Evolutionary conservation across 2,329 filamentous ascomycete genomes (phyloP).

Genomic region (Neofusicoccum cordaticola): DNA sequence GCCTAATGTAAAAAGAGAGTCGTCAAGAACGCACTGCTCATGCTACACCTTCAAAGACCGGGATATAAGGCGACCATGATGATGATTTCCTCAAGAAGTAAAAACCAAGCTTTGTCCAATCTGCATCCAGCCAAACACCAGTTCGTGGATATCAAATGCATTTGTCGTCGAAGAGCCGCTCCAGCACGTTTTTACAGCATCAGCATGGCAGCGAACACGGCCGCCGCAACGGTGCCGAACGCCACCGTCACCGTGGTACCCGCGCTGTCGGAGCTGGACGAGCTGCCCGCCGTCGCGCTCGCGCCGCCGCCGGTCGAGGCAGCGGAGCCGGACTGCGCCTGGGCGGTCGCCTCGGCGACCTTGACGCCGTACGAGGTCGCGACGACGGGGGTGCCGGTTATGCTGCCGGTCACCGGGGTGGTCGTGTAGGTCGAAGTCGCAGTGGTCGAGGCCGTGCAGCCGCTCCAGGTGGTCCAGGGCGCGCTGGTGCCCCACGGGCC

Average conservation of each 20-base stretch:
- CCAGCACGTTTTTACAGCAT: background rate
- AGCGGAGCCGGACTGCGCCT: background rate
- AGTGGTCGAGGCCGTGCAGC: slow-evolving; percentile 32
- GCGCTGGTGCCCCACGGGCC: slow-evolving; percentile 34
- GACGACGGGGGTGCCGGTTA: slow-evolving; percentile 17
- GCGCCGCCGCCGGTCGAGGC: slow-evolving; percentile 1
- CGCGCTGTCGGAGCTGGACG: background rate
- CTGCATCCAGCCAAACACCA: slow-evolving; percentile 7
- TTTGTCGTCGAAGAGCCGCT: background rate
- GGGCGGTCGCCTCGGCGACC: slow-evolving; percentile 28
- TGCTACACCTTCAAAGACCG: slow-evolving; percentile 10
- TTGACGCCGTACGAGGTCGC: slow-evolving; percentile 30
- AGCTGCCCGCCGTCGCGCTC: too few relatives aligned
- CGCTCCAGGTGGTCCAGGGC: slow-evolving; percentile 37
- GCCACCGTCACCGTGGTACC: slow-evolving; percentile 10
- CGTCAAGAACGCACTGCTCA: background rate
- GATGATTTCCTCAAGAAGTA: background rate
- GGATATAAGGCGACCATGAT: slow-evolving; percentile 12
- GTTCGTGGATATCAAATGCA: slow-evolving; percentile 11
- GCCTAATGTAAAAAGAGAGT: slow-evolving; percentile 7
- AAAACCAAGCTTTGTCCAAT: background rate
- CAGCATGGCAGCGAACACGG: slow-evolving; percentile 5
- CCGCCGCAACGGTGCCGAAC: slow-evolving; percentile 6
- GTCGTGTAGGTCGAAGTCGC: slow-evolving; percentile 30
- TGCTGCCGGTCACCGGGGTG: slow-evolving; percentile 25